Base-by-base conservation (phyloP, 75 land plant species). In the Sequoiadendron giganteum region DNA sequence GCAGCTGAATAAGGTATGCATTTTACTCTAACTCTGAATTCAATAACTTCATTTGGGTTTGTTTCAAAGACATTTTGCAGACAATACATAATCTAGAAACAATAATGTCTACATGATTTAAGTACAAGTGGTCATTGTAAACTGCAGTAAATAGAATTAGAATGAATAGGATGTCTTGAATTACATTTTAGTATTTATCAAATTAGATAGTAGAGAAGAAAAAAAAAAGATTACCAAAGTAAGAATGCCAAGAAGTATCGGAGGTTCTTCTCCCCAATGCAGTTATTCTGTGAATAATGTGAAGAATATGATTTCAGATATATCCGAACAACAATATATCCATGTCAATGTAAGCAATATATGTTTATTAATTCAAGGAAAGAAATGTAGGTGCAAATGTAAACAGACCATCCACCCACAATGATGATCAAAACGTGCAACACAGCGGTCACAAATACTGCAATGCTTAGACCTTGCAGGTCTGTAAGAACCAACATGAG, bases 401-500 rank as follows among this genome's bases (percentile, higher is more conserved):
- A 70, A 82, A 78, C 48, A 87, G 58, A 97, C 99, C 99, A 98
- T 98, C 99, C 99, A 98, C 70, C 96, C 99, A 96, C 99, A 98
- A 84, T 98, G 99, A 87, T 98, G 99, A 85, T 98, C 99, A 94
- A 98, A 97, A 19, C 99, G 95, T 13, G 99, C 99, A 89, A 98
- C 96, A 87, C 99, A 98, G 36, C 95, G 94, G 86, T 94, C 86
- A 89, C 99, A 98, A 86, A 98, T 93, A 92, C 97, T 94, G 89
- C 99, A 98, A 85, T 98, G 99, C 90, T 98, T 98, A 40, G 99
- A 94, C 87, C 99, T 91, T 79, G 99, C 98, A 85, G 99, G 99
- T 72, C 99, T 98, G 90, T 43, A 86, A 21, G 39, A 55, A 32
- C 38, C 43, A 83, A 39, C n/a, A 87, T 56, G 21, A 58, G 3